Percentiles rank a stretch among this genome's conserved stretches.
Evolutionary conservation across 1,284 basidiomycete genomes (phyloP).

Genomic region (Ceratobasidium sp.): DNA sequence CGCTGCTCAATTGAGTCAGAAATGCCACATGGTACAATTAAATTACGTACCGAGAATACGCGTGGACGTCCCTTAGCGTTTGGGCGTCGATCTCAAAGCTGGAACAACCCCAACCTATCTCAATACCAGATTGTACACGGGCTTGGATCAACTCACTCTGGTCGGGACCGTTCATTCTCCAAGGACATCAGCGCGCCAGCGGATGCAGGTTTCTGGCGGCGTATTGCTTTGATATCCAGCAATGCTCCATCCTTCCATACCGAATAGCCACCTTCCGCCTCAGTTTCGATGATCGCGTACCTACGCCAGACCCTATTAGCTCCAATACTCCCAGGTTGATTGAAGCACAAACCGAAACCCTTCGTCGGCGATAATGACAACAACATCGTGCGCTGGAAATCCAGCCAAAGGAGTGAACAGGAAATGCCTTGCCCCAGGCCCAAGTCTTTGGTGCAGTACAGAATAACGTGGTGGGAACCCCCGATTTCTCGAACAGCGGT

Average conservation of each 20-base stretch:
- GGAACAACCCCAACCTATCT: background rate
- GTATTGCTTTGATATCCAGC: constrained; percentile 21
- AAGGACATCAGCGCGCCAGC: background rate
- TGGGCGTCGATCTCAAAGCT: constrained; percentile 75
- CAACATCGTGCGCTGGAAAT: constrained; percentile 75
- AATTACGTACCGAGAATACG: constrained; percentile 73
- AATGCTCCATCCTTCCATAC: constrained; percentile 43
- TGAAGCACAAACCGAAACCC: constrained; percentile 77
- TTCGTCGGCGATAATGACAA: constrained; percentile 76
- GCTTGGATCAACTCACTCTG: constrained; percentile 21
- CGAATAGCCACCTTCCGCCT: constrained; percentile 53
- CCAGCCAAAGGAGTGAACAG: constrained; percentile 74
- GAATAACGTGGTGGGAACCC: constrained; percentile 20
- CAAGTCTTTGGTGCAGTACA: constrained; percentile 70
- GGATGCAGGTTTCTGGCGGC: constrained; percentile 9
- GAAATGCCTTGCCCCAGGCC: constrained; percentile 60
- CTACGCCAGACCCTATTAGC: constrained; percentile 65
- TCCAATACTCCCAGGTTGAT: constrained; percentile 69
- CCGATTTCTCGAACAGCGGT: background rate
- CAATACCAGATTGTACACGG: background rate
- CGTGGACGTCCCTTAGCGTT: constrained; percentile 74
- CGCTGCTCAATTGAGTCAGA: constrained; percentile 56
- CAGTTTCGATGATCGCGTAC: constrained; percentile 10
- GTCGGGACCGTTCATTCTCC: constrained; percentile 5
- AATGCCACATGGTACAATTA: background rate